Base-by-base conservation (phyloP, 2,329 filamentous ascomycete genomes). In the Xenosphaeropsis pyriputrescens region DNA sequence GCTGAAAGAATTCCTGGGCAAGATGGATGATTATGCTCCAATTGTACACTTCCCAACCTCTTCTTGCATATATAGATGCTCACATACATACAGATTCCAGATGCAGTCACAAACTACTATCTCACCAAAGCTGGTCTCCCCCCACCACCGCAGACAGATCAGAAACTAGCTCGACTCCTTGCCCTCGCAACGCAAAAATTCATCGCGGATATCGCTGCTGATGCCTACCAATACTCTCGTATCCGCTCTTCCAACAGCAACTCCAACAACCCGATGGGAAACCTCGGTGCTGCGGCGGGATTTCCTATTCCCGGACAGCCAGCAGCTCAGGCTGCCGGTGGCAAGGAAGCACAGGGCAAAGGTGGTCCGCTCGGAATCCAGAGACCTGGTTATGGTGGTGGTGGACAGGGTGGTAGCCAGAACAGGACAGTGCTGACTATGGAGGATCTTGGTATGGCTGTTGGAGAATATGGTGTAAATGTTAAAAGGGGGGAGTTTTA, bases 161-260 rank as follows among this genome's bases (percentile, higher is more conserved):
- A 80, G 15, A 85, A 88, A 41, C 81, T 98, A 18, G 85, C 89
- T 16, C 85, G 89, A 35, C 80, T 98, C 3, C 80, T 98, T 32
- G 89, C 91, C 2, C 81, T 98, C 7, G 91, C 91, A n/a, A 94
- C 91, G 0, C 91, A 98, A 56, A 98, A 98, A 57, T 98, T 98
- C 67, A 84, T 98, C 51, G 88, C 91, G 41, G 91, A 98, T 58
- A 85, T 98, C 47, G 91, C 91, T 2, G 88, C 91, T 40, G 91
- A 98, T 58, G 86, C 91, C 2, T 98, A 98, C 59, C 91, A 98
- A 61, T 96, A 95, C 68, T 86, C 82, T 43, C 85, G 89, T 38
- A 96, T 98, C 53, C 80, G 91, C 31, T 84, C 85, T n/a, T 89
- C 84, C 16, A 93, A 91, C 55, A 86, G 72, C 18, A 88, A 83